Evolutionary conservation across 768 basidiomycete genomes (phyloP).

Genomic region (Glaciozyma martinii): DNA sequence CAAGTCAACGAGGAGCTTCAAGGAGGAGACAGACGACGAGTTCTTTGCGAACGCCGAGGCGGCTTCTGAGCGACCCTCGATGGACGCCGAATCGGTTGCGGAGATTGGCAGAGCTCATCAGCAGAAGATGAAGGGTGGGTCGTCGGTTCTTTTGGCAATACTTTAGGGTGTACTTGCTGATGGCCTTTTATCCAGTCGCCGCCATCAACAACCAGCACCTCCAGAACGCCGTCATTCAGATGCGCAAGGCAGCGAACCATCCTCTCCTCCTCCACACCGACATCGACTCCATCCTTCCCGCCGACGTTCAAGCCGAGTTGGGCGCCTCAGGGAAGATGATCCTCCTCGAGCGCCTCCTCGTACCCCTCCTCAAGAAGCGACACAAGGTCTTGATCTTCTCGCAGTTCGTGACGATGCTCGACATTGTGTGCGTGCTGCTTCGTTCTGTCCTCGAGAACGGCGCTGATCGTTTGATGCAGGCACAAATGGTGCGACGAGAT

Average conservation of each 20-base stretch:
- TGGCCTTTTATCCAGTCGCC: not conserved
- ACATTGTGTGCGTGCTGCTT: conserved; percentile 67
- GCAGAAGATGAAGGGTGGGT: not conserved
- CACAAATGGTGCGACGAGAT: conserved; percentile 50
- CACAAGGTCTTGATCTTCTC: conserved; percentile 58
- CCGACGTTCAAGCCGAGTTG: conserved; percentile 63
- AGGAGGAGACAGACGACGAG: conserved; percentile 49
- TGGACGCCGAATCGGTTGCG: not conserved
- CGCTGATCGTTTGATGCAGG: not conserved
- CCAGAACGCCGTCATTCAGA: conserved; percentile 89
- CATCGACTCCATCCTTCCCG: conserved; percentile 67
- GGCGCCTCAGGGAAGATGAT: conserved; percentile 87
- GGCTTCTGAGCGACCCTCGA: not conserved
- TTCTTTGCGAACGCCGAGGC: conserved; percentile 1
- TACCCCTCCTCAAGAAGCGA: conserved; percentile 63
- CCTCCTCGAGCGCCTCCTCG: conserved; percentile 76
- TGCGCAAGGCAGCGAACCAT: conserved; percentile 72
- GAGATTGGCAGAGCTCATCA: not conserved
- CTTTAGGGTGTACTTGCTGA: not conserved
- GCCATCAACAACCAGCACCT: conserved; percentile 39
- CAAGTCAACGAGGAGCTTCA: conserved; percentile 46
- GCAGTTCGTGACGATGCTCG: conserved; percentile 93
- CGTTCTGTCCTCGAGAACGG: not conserved
- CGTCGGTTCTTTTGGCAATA: not conserved
- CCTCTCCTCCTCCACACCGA: conserved; percentile 38